Percentiles rank a stretch among this genome's conserved stretches.
Evolutionary conservation across 257 asterid species (phyloP).

Genomic region (Solanum gracilifrons): DNA sequence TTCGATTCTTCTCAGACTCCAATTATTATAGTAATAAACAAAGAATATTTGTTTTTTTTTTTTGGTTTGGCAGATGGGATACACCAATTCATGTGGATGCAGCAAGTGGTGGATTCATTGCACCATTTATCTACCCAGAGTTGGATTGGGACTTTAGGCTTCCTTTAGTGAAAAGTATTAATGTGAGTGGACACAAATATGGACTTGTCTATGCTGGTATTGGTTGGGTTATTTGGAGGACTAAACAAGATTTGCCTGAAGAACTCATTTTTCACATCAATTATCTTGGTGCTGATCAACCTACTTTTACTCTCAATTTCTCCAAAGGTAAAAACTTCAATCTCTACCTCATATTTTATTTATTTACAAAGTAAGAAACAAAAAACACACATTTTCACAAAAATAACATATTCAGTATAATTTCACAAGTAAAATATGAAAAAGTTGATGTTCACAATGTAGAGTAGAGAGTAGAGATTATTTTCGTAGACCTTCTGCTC

Average conservation of each 20-base stretch:
- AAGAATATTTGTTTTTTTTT: not conserved
- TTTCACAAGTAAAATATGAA: not conserved
- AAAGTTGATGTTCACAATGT: not conserved
- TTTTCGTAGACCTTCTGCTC: no score
- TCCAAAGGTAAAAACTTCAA: constrained; percentile 14
- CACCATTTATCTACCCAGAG: constrained; percentile 24
- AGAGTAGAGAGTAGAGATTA: not conserved
- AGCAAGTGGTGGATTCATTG: constrained; percentile 31
- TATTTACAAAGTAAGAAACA: no score
- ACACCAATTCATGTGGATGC: constrained; percentile 36
- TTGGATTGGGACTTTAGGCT: constrained; percentile 28
- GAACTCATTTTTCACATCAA: constrained; percentile 28
- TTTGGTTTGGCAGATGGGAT: constrained; percentile 12
- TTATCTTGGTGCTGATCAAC: constrained; percentile 33
- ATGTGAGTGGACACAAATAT: constrained; percentile 30
- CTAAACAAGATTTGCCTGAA: constrained; percentile 24
- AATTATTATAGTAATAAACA: not conserved
- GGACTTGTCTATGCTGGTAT: constrained; percentile 30
- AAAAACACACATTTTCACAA: no score
- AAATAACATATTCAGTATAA: no score
- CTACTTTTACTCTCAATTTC: constrained; percentile 27
- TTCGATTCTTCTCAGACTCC: not conserved
- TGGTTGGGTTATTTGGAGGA: constrained; percentile 28
- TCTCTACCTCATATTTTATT: not conserved
- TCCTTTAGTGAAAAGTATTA: constrained; percentile 26